Base-by-base conservation (phyloP, 768 basidiomycete species). In the Galerina marginata region DNA sequence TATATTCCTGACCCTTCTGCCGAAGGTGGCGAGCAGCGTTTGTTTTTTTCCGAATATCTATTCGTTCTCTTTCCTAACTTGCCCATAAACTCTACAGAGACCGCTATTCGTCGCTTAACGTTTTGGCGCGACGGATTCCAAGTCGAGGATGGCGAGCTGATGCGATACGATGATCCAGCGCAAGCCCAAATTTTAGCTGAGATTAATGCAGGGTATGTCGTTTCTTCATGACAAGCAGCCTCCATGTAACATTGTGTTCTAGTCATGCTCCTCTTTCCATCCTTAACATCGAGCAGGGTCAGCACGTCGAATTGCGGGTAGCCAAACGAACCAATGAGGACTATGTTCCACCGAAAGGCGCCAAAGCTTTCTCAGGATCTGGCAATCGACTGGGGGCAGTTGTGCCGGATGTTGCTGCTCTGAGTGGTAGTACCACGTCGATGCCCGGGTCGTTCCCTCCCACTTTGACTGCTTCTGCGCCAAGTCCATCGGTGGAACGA, bases 81-180 rank as follows among this genome's bases (percentile, higher is more conserved):
- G 40, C 33, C 26, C 11, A 38, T 15, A 7, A 39, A 7, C 54
- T 16, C 82, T 60, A 82, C 83, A 58, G 84, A 87, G 52, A 80
- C 84, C 3, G 89, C 81, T 0, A 84, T 88, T 49, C 87, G 96
- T 9, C 82, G 85, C 56, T 77, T 99, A 44, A 95, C 90, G 0
- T 92, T 99, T 76, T 99, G 96, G 96, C 83, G 88, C 42, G 85
- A 98, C 60, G 97, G 97, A 0, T 98, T 97, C 75, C 88, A 88
- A 48, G 84, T 99, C 46, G 93, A 97, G 68, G 93, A 95, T 62
- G 93, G 95, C 5, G 88, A 89, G 33, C 77, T 99, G 56, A 84
- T 92, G 83, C 79, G 83, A 20, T 97, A 97, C 71, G 90, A 92
- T 58, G 87, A 95, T 61, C 92, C 93, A 0, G 79, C 77, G 15